Conservation (phyloP, 148 eudicot species). For the Talinum fruticosum region DNA sequence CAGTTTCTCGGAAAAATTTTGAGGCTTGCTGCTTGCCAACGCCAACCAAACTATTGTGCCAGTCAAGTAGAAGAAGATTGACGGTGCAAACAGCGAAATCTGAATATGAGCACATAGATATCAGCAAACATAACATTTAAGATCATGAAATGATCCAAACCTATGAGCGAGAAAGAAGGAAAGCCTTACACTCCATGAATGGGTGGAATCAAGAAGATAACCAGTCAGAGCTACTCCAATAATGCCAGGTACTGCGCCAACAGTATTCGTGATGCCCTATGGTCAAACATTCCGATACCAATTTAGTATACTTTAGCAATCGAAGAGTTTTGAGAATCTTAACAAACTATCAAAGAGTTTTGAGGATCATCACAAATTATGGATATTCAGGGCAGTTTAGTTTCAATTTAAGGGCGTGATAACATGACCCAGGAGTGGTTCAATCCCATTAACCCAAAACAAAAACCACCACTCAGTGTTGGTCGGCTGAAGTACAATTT, state of each 20-base stretch:
- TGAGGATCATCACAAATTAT: neutral
- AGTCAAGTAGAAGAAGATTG: slow-evolving; percentile 96
- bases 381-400: neutral
- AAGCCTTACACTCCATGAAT: slow-evolving; percentile 90
- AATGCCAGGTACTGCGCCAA: slow-evolving; percentile 95
- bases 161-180: neutral
- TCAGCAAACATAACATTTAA: neutral
- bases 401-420: neutral
- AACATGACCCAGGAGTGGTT: neutral
- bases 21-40: slow-evolving; percentile 95
- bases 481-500: neutral
- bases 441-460: neutral
- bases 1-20: slow-evolving; percentile 44
- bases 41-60: slow-evolving; percentile 89
- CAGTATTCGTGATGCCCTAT: slow-evolving; percentile 94
- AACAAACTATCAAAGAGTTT: too few species aligned
- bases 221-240: slow-evolving; percentile 97
- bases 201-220: slow-evolving; percentile 88
- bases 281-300: neutral
- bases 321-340: neutral
- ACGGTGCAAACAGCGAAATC: slow-evolving; percentile 83
- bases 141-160: neutral
- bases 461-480: neutral
- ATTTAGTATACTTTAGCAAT: neutral
- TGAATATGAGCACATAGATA: slow-evolving; percentile 18